Conservation (phyloP, 2,329 filamentous ascomycete species). For the Cadophora gregata region DNA sequence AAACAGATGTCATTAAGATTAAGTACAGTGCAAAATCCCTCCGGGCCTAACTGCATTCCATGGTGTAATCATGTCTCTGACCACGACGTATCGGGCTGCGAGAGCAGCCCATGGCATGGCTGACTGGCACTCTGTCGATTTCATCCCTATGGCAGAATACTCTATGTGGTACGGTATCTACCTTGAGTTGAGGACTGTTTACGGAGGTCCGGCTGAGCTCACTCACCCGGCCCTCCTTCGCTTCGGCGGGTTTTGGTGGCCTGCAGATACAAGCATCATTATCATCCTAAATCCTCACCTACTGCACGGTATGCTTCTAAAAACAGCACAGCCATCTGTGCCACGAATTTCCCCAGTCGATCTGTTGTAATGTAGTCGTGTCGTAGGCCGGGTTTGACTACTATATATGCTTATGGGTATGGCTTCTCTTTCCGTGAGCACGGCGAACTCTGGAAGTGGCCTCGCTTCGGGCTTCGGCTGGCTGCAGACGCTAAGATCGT, state of each 20-base stretch:
- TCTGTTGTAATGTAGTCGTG: neutral
- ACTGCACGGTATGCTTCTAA: neutral
- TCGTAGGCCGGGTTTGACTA: neutral
- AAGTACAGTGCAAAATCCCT: neutral
- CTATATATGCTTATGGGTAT: too few relatives aligned
- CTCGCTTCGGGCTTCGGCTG: too few relatives aligned
- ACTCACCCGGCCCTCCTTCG: constrained; percentile 6
- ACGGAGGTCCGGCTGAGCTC: constrained; percentile 18
- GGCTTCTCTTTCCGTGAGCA: too few relatives aligned
- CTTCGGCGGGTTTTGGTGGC: constrained; percentile 7
- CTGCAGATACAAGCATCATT: neutral
- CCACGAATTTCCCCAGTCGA: neutral
- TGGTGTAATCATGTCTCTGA: neutral
- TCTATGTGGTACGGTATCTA: neutral
- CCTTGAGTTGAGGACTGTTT: neutral
- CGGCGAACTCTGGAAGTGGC: too few relatives aligned
- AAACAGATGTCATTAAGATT: too few relatives aligned
- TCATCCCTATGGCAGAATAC: neutral
- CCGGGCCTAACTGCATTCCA: neutral
- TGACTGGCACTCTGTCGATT: neutral
- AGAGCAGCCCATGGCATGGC: neutral
- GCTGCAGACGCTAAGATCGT: too few relatives aligned
- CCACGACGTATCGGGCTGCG: neutral
- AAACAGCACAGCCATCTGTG: neutral
- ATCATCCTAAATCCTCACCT: neutral